Evolutionary conservation across 495 filamentous ascomycete genomes (phyloP).

Genomic region (Xylaria intraflava): DNA sequence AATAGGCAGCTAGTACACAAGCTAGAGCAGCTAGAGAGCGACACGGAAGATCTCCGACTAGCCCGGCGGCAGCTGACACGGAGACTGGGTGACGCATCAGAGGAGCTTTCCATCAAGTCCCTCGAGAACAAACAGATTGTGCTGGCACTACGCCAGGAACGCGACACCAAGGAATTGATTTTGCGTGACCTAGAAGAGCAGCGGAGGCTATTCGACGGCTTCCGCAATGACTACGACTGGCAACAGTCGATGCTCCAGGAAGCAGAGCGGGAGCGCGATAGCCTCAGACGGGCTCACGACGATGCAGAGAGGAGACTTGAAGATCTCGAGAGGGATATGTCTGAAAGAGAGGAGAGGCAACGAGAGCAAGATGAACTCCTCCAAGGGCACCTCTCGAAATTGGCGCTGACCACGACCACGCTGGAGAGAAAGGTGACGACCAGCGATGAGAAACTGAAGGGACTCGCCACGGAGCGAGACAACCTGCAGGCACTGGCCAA

Average conservation of each 20-base stretch:
- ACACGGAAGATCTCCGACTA: slow-evolving; percentile 31
- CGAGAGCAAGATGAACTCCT: slow-evolving; percentile 32
- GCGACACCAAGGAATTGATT: slow-evolving; percentile 25
- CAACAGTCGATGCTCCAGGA: slow-evolving; percentile 33
- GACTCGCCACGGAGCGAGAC: slow-evolving; percentile 23
- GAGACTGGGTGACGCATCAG: slow-evolving; percentile 29
- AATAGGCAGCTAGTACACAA: slow-evolving; percentile 27
- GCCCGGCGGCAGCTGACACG: slow-evolving; percentile 26
- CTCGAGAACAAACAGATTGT: slow-evolving; percentile 24
- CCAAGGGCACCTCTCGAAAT: slow-evolving; percentile 29
- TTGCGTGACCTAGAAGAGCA: slow-evolving; percentile 35
- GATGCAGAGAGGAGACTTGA: slow-evolving; percentile 25
- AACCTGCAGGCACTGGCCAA: slow-evolving; percentile 14
- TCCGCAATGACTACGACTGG: slow-evolving; percentile 35
- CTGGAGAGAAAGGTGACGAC: slow-evolving; percentile 32
- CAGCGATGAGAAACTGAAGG: slow-evolving; percentile 33
- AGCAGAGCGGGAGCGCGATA: slow-evolving; percentile 35
- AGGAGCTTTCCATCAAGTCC: slow-evolving; percentile 17
- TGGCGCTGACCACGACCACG: slow-evolving; percentile 28
- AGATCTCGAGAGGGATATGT: slow-evolving; percentile 29
- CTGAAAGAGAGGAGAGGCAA: slow-evolving; percentile 27
- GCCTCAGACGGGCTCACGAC: slow-evolving; percentile 25
- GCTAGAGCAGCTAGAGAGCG: slow-evolving; percentile 38
- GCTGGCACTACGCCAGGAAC: slow-evolving; percentile 20
- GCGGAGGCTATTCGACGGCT: slow-evolving; percentile 36